Conservation (phyloP, 495 filamentous ascomycete genomes). For the Podospora pseudocomata region DNA sequence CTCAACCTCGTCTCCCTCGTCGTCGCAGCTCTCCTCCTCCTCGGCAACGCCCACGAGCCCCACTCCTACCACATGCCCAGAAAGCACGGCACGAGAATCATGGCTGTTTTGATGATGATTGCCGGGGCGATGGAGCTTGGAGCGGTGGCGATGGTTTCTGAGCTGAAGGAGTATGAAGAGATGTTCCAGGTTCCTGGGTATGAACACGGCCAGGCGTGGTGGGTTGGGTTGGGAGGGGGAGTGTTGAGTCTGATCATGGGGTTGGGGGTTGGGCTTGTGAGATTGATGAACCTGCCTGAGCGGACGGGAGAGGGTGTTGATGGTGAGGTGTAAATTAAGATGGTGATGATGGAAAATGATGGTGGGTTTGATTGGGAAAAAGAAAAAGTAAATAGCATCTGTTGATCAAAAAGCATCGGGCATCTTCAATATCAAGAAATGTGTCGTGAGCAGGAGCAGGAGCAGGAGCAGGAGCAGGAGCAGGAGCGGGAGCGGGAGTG, state of each 20-base stretch:
- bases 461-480: no score
- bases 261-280: neutral
- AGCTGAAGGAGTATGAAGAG: neutral
- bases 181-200: conserved; percentile 6
- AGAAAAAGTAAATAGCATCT: no score
- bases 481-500: no score
- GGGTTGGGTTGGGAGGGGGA: neutral
- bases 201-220: neutral
- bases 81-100: neutral
- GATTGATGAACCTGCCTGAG: neutral
- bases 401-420: no score
- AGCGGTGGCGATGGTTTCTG: neutral
- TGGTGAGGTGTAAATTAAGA: no score
- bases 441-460: no score
- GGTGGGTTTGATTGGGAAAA: no score
- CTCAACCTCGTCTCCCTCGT: neutral
- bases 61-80: no score
- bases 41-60: neutral
- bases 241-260: neutral
- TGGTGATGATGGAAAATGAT: no score
- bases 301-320: neutral
- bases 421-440: no score
- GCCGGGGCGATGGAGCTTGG: neutral
- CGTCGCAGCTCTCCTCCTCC: neutral
- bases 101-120: neutral